Percentiles rank a stretch among this genome's conserved stretches.
phyloP scores from a whole-genome alignment of 2,329 filamentous ascomycete species.

The Penicillium sp. region DNA sequence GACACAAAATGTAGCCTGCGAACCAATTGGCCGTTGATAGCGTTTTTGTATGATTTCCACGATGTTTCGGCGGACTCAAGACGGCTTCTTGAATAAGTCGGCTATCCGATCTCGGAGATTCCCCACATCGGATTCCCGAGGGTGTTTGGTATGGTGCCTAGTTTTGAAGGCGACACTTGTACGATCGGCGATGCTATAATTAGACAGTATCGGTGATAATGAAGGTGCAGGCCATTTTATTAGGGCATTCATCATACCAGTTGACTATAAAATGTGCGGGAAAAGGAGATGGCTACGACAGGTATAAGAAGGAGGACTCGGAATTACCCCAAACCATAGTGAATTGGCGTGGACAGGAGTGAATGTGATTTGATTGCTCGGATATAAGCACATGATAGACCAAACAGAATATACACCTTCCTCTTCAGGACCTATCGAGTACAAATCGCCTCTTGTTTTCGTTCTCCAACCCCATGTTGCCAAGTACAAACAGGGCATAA shows the following conservation, averaged over 20 bases:
- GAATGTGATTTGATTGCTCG: no score
- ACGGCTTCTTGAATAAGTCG: conserved; percentile 14
- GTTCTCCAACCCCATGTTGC: no score
- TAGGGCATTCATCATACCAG: no score
- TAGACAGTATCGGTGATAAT: not conserved
- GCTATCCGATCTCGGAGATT: conserved; percentile 18
- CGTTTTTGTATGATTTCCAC: not conserved
- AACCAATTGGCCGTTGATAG: not conserved
- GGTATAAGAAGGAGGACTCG: not conserved
- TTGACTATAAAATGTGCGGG: no score
- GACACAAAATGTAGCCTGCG: not conserved
- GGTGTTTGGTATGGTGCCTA: not conserved
- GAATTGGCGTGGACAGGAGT: no score
- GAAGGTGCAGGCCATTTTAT: no score
- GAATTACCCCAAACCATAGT: not conserved
- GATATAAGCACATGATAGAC: no score
- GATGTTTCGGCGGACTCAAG: not conserved
- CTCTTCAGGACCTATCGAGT: no score
- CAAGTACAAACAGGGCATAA: no score
- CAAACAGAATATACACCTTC: no score
- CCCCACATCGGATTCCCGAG: conserved; percentile 11
- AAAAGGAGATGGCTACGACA: not conserved
- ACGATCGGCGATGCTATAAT: not conserved
- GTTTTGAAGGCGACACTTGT: not conserved
- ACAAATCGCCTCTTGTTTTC: no score